phyloP scores from a whole-genome alignment of 345 rosid species.

The Hevea brasiliensis region DNA sequence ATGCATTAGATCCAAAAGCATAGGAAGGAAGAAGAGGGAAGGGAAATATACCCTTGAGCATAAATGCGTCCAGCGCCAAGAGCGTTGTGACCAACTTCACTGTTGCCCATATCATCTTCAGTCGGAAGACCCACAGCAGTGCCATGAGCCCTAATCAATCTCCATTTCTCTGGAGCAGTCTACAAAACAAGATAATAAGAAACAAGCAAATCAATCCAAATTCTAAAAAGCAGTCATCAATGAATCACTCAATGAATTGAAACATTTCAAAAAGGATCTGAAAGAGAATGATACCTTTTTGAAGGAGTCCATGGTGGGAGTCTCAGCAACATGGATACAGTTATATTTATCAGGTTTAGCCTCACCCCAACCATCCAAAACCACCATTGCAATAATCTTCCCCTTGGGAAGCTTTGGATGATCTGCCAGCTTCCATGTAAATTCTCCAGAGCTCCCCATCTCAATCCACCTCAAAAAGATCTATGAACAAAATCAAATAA shows the following conservation, averaged over 20 bases:
- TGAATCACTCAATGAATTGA: not conserved
- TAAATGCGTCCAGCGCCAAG: conserved; percentile 96
- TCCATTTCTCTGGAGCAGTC: conserved; percentile 85
- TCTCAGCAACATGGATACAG: conserved; percentile 86
- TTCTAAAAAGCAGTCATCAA: no score
- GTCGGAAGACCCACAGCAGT: conserved; percentile 89
- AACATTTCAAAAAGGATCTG: not conserved
- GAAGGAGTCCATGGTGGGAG: conserved; percentile 92
- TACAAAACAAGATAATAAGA: conserved; percentile 11
- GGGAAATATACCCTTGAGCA: conserved; percentile 68
- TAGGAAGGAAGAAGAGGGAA: not conserved
- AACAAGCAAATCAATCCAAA: not conserved
- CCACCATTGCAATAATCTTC: conserved; percentile 71
- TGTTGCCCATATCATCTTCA: conserved; percentile 99
- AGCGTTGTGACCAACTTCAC: conserved; percentile 98
- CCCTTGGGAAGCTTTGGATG: conserved; percentile 81
- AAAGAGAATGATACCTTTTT: conserved; percentile 43
- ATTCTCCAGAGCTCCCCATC: conserved; percentile 54
- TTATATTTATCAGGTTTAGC: conserved; percentile 74
- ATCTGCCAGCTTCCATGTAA: conserved; percentile 63
- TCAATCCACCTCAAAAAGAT: not conserved
- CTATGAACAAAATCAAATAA: not conserved
- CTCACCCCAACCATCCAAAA: conserved; percentile 98
- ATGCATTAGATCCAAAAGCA: not conserved
- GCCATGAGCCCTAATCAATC: conserved; percentile 89